Conservation (phyloP, 371 early-diverging fungal species). For the Entomophthora muscae region DNA sequence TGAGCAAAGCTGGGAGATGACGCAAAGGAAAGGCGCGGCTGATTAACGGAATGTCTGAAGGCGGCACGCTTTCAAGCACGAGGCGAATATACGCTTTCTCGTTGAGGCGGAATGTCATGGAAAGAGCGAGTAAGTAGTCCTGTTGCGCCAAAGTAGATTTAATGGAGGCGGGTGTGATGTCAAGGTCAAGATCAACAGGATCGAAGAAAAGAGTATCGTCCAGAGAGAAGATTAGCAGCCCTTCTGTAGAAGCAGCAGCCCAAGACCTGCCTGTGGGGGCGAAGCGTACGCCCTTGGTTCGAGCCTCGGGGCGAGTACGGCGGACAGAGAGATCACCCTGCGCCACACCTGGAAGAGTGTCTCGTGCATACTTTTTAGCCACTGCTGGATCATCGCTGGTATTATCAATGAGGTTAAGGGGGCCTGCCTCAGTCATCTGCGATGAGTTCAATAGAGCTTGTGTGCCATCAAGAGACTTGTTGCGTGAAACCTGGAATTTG, state of each 20-base stretch:
- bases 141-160: slow-evolving; percentile 39
- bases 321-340: slow-evolving; percentile 70
- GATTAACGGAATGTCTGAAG: slow-evolving; percentile 48
- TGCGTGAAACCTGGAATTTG: slow-evolving; percentile 78
- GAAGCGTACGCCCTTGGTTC: slow-evolving; percentile 71
- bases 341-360: slow-evolving; percentile 75
- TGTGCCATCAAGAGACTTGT: slow-evolving; percentile 83
- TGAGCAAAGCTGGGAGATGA: slow-evolving; percentile 65
- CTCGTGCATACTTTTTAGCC: slow-evolving; percentile 70
- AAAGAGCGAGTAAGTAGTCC: slow-evolving; percentile 69
- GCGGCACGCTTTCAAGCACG: slow-evolving; percentile 69
- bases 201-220: slow-evolving; percentile 86
- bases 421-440: slow-evolving; percentile 88
- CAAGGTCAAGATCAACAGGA: slow-evolving; percentile 91
- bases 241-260: slow-evolving; percentile 95
- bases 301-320: slow-evolving; percentile 51
- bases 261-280: slow-evolving; percentile 85
- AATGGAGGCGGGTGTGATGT: slow-evolving; percentile 81
- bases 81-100: slow-evolving; percentile 52
- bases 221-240: slow-evolving; percentile 79
- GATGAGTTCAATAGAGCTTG: slow-evolving; percentile 72
- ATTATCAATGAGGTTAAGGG: slow-evolving; percentile 62
- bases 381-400: slow-evolving; percentile 41
- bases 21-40: slow-evolving; percentile 58
- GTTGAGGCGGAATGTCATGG: slow-evolving; percentile 82